Conservation (phyloP, 2,329 filamentous ascomycete genomes). For the Hypoxylon sp. region DNA sequence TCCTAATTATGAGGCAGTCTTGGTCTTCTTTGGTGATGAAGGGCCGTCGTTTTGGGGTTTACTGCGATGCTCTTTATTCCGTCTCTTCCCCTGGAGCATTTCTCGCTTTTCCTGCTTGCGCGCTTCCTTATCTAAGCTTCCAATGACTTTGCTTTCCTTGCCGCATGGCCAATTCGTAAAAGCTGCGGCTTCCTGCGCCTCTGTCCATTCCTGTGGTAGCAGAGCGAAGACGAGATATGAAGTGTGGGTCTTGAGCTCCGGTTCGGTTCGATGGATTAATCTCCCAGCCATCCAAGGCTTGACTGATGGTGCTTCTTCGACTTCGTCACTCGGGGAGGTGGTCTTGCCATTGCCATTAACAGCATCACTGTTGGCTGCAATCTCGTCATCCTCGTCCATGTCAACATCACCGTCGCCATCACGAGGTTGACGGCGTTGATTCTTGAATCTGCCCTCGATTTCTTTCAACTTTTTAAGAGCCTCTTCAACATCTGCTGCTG, state of each 20-base stretch:
- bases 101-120: conserved; percentile 72
- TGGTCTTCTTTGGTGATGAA: conserved; percentile 47
- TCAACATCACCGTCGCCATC: conserved; percentile 55
- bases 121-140: conserved; percentile 66
- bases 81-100: conserved; percentile 63
- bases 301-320: conserved; percentile 46
- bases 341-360: conserved; percentile 51
- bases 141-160: conserved; percentile 66
- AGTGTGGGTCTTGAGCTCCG: conserved; percentile 94
- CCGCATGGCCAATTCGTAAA: conserved; percentile 75
- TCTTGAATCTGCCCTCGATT: conserved; percentile 78
- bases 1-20: conserved; percentile 29
- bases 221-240: conserved; percentile 97
- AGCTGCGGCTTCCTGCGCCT: conserved; percentile 81
- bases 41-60: conserved; percentile 42
- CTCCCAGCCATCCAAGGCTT: conserved; percentile 82
- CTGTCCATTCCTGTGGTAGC: conserved; percentile 87
- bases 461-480: conserved; percentile 80
- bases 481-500: conserved; percentile 82
- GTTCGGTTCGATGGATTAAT: conserved; percentile 84
- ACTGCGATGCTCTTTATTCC: conserved; percentile 54
- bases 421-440: conserved; percentile 67
- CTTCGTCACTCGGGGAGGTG: conserved; percentile 48
- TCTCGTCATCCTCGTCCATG: conserved; percentile 57
- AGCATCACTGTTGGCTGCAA: conserved; percentile 53